Evolutionary conservation across 768 basidiomycete genomes (phyloP).

Genomic region (Leccinum truebloodii): DNA sequence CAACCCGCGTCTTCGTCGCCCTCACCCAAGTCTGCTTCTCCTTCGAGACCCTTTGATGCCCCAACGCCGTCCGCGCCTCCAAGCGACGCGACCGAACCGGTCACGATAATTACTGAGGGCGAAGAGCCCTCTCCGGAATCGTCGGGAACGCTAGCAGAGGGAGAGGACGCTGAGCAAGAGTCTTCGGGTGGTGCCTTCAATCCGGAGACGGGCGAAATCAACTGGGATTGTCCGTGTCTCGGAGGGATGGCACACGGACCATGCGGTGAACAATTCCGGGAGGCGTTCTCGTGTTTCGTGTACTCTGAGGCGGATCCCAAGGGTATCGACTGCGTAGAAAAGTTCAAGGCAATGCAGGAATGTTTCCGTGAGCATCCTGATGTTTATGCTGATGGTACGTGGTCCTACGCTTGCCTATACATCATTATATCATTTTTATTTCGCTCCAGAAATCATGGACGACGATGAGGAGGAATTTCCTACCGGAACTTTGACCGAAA

Average conservation of each 20-base stretch:
- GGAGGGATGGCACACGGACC: slow-evolving; percentile 99
- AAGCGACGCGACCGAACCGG: slow-evolving; percentile 20
- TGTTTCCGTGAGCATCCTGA: slow-evolving; percentile 98
- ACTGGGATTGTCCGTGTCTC: slow-evolving; percentile 99
- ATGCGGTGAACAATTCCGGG: slow-evolving; percentile 90
- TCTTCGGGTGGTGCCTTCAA: slow-evolving; percentile 70
- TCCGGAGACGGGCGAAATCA: slow-evolving; percentile 97
- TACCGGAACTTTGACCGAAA: slow-evolving; percentile 4
- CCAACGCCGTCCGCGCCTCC: slow-evolving; percentile 15
- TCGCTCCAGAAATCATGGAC: slow-evolving; percentile 59
- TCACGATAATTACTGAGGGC: slow-evolving; percentile 1
- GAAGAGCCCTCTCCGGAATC: slow-evolving; percentile 12
- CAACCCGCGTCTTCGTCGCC: slow-evolving; percentile 1
- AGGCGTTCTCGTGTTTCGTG: slow-evolving; percentile 97
- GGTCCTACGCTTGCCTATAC: neutral
- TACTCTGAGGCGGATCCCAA: slow-evolving; percentile 94
- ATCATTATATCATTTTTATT: slow-evolving; percentile 5
- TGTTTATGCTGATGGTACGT: slow-evolving; percentile 89
- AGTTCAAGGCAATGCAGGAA: slow-evolving; percentile 96
- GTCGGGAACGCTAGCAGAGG: slow-evolving; percentile 16
- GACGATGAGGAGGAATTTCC: slow-evolving; percentile 57
- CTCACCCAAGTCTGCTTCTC: slow-evolving; percentile 1
- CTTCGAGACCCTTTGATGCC: slow-evolving; percentile 21
- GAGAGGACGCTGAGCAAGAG: slow-evolving; percentile 29
- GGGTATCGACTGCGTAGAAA: slow-evolving; percentile 96